Evolutionary conservation across 2,329 filamentous ascomycete species (phyloP).

Genomic region (Fusarium marasasianum): DNA sequence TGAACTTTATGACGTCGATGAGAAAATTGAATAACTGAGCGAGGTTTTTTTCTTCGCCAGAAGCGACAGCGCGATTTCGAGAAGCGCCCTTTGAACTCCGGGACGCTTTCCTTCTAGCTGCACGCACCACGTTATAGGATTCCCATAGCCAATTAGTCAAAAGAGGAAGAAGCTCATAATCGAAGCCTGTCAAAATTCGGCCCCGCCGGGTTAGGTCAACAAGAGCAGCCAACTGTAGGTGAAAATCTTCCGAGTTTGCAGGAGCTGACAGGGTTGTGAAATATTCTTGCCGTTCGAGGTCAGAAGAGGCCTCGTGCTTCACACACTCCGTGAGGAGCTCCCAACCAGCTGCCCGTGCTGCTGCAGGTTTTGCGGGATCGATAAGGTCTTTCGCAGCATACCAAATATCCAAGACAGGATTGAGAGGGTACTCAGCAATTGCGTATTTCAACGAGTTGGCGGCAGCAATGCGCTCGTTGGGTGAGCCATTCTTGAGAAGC

Average conservation of each 20-base stretch:
- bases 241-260: constrained; percentile 69
- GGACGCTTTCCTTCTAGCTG: constrained; percentile 58
- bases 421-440: constrained; percentile 67
- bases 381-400: constrained; percentile 73
- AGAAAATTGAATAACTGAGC: constrained; percentile 72
- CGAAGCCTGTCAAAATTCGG: constrained; percentile 71
- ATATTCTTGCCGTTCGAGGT: constrained; percentile 72
- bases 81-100: constrained; percentile 49
- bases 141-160: constrained; percentile 68
- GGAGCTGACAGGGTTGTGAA: constrained; percentile 69
- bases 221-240: constrained; percentile 71
- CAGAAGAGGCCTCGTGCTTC: constrained; percentile 69
- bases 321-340: constrained; percentile 73
- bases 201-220: constrained; percentile 69
- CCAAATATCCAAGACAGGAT: constrained; percentile 71
- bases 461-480: constrained; percentile 65
- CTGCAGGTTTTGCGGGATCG: constrained; percentile 61
- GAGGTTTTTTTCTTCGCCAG: constrained; percentile 69
- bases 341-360: constrained; percentile 69
- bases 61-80: constrained; percentile 51
- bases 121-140: constrained; percentile 62
- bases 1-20: constrained; percentile 78
- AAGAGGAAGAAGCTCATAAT: constrained; percentile 72
- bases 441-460: constrained; percentile 65
- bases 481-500: constrained; percentile 61